Evolutionary conservation across 2,329 filamentous ascomycete genomes (phyloP), one percentile per base, ranked within the genome.

Genomic region (Bertia moriformis): DNA sequence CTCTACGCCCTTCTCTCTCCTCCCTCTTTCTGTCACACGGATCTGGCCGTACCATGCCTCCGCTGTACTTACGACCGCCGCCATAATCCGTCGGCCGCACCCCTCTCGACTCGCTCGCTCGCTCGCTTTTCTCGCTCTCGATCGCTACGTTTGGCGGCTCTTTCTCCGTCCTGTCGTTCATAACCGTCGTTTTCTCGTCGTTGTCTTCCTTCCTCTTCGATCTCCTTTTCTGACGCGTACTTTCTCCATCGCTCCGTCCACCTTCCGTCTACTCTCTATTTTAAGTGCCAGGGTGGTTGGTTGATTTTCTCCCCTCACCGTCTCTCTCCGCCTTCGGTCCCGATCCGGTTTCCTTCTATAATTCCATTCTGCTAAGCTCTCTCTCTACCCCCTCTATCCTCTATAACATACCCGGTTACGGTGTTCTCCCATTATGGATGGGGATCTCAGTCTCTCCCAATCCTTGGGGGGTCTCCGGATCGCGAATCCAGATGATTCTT

Each of bases 401-500:
- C 24, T n/a, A n/a, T 29, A n/a, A n/a, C n/a, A n/a, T n/a, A n/a
- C n/a, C n/a, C n/a, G n/a, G n/a, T n/a, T n/a, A n/a, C n/a, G n/a
- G n/a, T n/a, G n/a, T n/a, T n/a, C n/a, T n/a, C 38, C 47, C 53
- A 69, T 56, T 59, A 95, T 95, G 87, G 85, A 87, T 65, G 85
- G 84, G 61, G 87, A 94, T 66, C 66, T 94, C 57, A 93, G 84
- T 62, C 76, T 96, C 48, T 91, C 87, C 55, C 83, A 88, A 65
- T 85, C 86, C 54, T 72, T 96, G 53, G 91, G 91, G 54, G 89
- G 89, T 52, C 69, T 98, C 60, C 85, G 89, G 58, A 96, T 98
- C 59, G 89, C 91, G 51, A 98, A 96, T 60, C 89, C 89, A 40
- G 88, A 95, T 63, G 78, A 91, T 62, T 70, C 73, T 39, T 42